Base-by-base conservation (phyloP, 495 filamentous ascomycete genomes). In the Sordaria brevicollis region DNA sequence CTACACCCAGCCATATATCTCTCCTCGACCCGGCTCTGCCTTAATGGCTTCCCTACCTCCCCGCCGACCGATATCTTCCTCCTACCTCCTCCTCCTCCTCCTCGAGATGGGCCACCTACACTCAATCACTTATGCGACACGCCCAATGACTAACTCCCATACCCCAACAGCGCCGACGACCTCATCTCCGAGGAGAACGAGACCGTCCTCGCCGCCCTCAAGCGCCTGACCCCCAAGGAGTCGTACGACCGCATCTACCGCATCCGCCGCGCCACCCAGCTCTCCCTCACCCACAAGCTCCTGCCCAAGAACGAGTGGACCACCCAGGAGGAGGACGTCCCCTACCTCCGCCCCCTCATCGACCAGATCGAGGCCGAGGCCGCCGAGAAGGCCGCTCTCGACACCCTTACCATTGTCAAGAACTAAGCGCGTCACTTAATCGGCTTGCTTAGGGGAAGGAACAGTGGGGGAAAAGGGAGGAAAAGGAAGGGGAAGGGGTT, bases 221-320 rank as follows among this genome's bases (percentile, higher is more conserved):
- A 91, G 86, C 93, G 95, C 80, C 90, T 99, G 54, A 88, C 92
- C 39, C 86, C 91, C 72, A 93, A 96, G 86, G 92, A 92, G 76
- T 86, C 89, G 75, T 98, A 98, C 83, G 95, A 99, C 85, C 94
- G 95, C 81, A 89, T 97, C 78, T 98, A 91, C 89, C 93, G 95
- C 77, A 88, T 98, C 80, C 91, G 95, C 80, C 89, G 95, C 80
- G 96, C 95, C 75, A 91, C 94, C 84, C 95, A 98, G 89, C 91
- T 93, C 81, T 80, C 77, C 74, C 69, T 81, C 72, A 76, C 76
- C 74, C 94, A 97, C 81, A 91, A 92, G 78, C 83, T 97, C 65
- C 89, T 97, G 33, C 93, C 94, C 73, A 87, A 88, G 81, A 79
- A 85, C 70, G 88, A 97, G 82, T 92, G 92, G 87, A 96, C 89